Evolutionary conservation across 2,329 filamentous ascomycete genomes (phyloP).

Genomic region (Rhynchosporium graminicola): DNA sequence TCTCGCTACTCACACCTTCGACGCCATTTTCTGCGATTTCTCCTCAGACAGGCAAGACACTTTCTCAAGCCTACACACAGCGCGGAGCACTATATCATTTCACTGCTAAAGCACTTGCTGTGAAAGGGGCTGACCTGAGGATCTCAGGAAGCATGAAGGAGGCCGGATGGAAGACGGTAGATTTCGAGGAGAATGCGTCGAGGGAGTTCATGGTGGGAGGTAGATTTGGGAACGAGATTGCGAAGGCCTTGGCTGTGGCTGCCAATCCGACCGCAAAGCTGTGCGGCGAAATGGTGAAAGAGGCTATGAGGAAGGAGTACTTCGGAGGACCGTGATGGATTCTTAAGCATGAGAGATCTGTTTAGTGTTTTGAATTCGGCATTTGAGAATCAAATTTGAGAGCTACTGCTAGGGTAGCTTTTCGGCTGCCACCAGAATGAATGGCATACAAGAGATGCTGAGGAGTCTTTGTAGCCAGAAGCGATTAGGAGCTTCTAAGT

Average conservation of each 20-base stretch:
- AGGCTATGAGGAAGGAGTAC: constrained; percentile 70
- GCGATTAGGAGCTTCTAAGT: too few species aligned
- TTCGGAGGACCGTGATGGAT: too few species aligned
- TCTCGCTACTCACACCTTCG: constrained; percentile 58
- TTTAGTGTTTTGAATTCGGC: too few species aligned
- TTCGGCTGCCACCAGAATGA: too few species aligned
- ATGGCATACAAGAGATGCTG: too few species aligned
- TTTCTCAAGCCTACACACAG: constrained; percentile 73
- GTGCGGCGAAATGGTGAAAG: constrained; percentile 67
- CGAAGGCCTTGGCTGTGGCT: constrained; percentile 63
- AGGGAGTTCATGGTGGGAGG: constrained; percentile 65
- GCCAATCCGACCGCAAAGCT: constrained; percentile 70
- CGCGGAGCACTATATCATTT: constrained; percentile 64
- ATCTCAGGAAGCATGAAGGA: constrained; percentile 48
- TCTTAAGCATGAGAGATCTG: too few species aligned
- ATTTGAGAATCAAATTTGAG: too few species aligned
- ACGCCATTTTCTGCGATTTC: constrained; percentile 57
- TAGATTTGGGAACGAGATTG: constrained; percentile 65
- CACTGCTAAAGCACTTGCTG: constrained; percentile 48
- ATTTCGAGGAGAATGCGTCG: constrained; percentile 64
- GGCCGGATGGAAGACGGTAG: constrained; percentile 51
- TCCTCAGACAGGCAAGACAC: constrained; percentile 61
- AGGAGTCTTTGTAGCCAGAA: too few species aligned
- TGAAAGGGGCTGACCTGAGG: constrained; percentile 40
- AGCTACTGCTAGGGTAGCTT: too few species aligned